Conservation (phyloP, 2,329 filamentous ascomycete species). For the Didymellaceae sp. region DNA sequence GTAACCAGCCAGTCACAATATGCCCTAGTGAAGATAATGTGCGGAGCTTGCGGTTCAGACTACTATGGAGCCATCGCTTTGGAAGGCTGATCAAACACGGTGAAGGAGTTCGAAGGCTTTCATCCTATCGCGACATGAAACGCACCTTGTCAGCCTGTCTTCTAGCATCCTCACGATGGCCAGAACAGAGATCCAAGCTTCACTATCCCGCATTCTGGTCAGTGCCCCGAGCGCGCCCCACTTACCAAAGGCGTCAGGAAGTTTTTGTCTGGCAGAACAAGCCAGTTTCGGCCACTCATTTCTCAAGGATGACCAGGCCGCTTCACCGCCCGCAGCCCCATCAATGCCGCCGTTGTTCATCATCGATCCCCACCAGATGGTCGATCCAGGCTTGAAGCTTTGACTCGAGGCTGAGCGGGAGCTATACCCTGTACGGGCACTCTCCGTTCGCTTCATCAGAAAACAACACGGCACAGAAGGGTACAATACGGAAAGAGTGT, state of each 20-base stretch:
- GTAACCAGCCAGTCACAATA: neutral
- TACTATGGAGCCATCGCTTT: neutral
- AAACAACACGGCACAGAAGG: constrained; percentile 21
- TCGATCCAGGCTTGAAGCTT: constrained; percentile 29
- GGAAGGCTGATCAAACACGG: constrained; percentile 15
- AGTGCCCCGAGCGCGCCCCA: constrained; percentile 29
- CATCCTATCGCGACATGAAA: constrained; percentile 27
- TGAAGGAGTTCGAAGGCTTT: neutral
- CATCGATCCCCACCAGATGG: constrained; percentile 36
- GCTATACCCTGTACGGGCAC: constrained; percentile 24
- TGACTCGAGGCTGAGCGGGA: constrained; percentile 15
- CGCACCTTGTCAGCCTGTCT: constrained; percentile 17
- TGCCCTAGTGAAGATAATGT: neutral
- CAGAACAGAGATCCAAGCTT: constrained; percentile 24
- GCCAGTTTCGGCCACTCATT: constrained; percentile 24
- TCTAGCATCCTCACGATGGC: constrained; percentile 23
- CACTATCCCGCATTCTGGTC: constrained; percentile 30
- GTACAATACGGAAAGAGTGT: constrained; percentile 21
- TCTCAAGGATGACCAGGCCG: constrained; percentile 1
- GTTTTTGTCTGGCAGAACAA: constrained; percentile 37
- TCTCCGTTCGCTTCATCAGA: constrained; percentile 24
- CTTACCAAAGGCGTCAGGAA: constrained; percentile 30
- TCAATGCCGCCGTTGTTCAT: constrained; percentile 15
- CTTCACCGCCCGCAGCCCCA: constrained; percentile 31
- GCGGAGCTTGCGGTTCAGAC: neutral